Base-by-base conservation (phyloP, 1,139 yeast genomes). In the Yamadazyma buinensis region DNA sequence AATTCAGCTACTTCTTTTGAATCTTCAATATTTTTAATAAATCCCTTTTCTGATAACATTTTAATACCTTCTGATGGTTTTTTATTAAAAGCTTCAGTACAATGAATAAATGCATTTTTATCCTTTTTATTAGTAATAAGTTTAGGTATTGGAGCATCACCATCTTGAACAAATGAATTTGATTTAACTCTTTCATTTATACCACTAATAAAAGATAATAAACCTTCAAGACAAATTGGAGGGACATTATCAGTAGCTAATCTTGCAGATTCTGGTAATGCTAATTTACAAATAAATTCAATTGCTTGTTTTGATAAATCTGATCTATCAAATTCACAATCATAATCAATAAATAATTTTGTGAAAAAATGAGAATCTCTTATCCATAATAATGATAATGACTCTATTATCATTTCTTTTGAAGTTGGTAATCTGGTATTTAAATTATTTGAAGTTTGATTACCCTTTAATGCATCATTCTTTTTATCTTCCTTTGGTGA, bases 221-320 rank as follows among this genome's bases (percentile, higher is more conserved):
- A 58, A 2, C 97, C 95, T 51, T 92, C 97, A 31, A 92, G 66
- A 51, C 97, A 92, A 9, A 90, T 73, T 1, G 97, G 97, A 0
- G 98, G 97, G 2, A 92, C 95, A 49, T 78, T 82, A 25, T 84
- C 86, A 0, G 97, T 85, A 0, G 95, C 82, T 49, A 74, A 66
- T 6, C 61, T 47, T 0, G 95, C 92, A 15, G 88, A 75, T 48
- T 86, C 95, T 0, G 96, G 94, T 31, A 84, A 71, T 0, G 95
- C 80, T 28, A 86, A 65, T 35, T 83, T 74, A 41, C 95, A 80
- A 35, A 94, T 67, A 36, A 83, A 77, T 32, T 83, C 83, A 33
- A 92, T 57, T 19, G 85, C 63, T 29, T 77, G 76, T 17, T 73
- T 74, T n/a, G 95, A 72, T 39, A 94, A 61, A 55, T 94, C 97